Evolutionary conservation across 108 stramenopile species (phyloP).

Genomic region (Cyclotella distinguenda): DNA sequence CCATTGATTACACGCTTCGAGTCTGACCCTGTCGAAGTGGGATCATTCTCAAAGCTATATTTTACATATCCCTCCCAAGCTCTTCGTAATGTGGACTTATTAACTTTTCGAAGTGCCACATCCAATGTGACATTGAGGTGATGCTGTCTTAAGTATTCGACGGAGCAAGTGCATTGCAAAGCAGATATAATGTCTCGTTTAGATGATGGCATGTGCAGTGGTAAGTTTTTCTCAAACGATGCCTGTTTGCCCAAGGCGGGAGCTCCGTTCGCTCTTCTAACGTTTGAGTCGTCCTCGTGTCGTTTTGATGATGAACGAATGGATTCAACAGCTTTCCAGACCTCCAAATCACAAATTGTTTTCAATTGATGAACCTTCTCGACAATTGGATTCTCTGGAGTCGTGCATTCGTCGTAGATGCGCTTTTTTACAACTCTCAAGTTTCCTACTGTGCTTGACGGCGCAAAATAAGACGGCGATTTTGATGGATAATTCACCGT

Average conservation of each 20-base stretch:
- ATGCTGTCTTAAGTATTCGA: constrained; percentile 65
- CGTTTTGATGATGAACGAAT: background rate
- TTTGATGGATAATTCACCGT: background rate
- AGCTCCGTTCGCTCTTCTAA: background rate
- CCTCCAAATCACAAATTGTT: constrained; percentile 25
- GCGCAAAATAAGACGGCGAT: no score
- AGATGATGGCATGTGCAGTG: constrained; percentile 31
- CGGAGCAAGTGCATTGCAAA: constrained; percentile 61
- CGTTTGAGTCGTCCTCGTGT: background rate
- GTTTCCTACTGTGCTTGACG: no score
- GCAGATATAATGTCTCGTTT: constrained; percentile 63
- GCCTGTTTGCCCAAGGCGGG: background rate
- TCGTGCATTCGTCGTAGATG: no score
- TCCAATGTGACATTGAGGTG: constrained; percentile 53
- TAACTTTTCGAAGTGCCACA: constrained; percentile 67
- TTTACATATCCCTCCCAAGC: constrained; percentile 53
- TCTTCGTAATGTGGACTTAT: constrained; percentile 44
- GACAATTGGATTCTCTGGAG: background rate
- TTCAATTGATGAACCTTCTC: background rate
- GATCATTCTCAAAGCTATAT: background rate
- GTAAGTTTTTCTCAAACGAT: background rate
- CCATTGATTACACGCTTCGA: background rate
- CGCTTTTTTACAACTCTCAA: no score
- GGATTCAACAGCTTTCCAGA: constrained; percentile 12
- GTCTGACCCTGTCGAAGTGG: background rate